Evolutionary conservation across 805 yeast genomes (phyloP).

Genomic region (Maudiozyma saulgeensis): DNA sequence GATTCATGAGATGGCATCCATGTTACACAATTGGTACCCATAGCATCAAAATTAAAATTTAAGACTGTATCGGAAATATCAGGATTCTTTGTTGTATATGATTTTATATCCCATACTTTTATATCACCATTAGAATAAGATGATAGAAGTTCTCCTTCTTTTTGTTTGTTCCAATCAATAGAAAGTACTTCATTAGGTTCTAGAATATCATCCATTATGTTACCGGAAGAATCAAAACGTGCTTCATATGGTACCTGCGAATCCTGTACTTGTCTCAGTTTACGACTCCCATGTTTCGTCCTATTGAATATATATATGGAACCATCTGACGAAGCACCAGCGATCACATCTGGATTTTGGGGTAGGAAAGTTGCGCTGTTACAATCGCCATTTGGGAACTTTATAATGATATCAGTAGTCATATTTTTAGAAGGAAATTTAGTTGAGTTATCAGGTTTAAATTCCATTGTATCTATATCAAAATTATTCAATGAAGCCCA

Average conservation of each 20-base stretch:
- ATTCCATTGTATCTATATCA: constrained; percentile 31
- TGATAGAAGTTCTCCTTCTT: constrained; percentile 49
- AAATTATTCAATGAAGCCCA: constrained; percentile 31
- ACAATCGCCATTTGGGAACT: constrained; percentile 43
- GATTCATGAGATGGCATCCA: constrained; percentile 59
- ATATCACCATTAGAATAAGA: constrained; percentile 58
- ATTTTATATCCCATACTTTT: constrained; percentile 57
- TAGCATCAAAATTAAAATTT: constrained; percentile 23
- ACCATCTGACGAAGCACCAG: constrained; percentile 62
- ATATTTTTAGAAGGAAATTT: constrained; percentile 24
- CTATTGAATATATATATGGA: constrained; percentile 62
- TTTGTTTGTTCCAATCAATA: constrained; percentile 60
- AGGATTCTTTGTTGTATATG: constrained; percentile 25
- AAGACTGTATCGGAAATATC: constrained; percentile 20
- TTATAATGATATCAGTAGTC: constrained; percentile 19
- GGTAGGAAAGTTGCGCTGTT: constrained; percentile 70
- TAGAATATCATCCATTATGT: constrained; percentile 15
- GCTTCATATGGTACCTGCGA: constrained; percentile 13
- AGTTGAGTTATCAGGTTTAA: constrained; percentile 25
- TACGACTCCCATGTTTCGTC: constrained; percentile 61
- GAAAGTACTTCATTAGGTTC: constrained; percentile 51
- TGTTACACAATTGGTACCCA: constrained; percentile 61
- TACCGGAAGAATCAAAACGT: constrained; percentile 5
- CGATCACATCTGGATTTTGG: constrained; percentile 75
- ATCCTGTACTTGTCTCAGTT: constrained; percentile 11